These are phyloP conservation scores for Debaryomyces udenii DNA, from an alignment of 1,139 yeast genomes.

Conservation along the genomic window DNA sequence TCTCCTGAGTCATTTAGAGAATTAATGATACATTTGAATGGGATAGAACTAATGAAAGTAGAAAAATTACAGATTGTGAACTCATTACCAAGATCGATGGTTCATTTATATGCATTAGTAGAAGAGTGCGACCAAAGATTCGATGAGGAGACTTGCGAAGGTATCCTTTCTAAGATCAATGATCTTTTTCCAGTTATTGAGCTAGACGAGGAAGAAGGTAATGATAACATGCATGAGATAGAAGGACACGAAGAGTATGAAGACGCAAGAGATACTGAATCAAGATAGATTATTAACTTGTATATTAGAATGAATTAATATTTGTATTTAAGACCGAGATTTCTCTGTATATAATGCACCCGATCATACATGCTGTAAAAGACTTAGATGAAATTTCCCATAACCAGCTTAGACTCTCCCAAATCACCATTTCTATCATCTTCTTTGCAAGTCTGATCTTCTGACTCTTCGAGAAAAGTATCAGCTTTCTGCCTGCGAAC, in stretches of 20 bases:
- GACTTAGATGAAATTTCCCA: conserved; percentile 30
- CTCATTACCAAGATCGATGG: conserved; percentile 76
- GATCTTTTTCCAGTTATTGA: conserved; percentile 50
- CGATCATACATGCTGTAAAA: no score
- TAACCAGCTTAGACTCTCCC: conserved; percentile 21
- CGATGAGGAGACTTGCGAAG: conserved; percentile 60
- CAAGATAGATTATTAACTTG: conserved; percentile 5
- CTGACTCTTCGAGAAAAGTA: conserved; percentile 3
- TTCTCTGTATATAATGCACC: no score
- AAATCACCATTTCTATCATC: conserved; percentile 20
- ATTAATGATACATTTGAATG: conserved; percentile 55
- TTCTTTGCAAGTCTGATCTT: conserved; percentile 10
- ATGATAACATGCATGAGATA: not conserved
- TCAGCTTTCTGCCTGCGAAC: conserved; percentile 12
- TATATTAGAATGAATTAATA: conserved; percentile 10
- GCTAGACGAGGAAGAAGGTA: conserved; percentile 29
- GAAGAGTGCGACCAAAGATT: conserved; percentile 93
- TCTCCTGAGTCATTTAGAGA: conserved; percentile 51
- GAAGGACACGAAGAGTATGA: conserved; percentile 16
- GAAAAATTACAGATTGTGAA: conserved; percentile 86
- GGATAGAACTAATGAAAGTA: conserved; percentile 69
- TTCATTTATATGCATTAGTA: conserved; percentile 73
- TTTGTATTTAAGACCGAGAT: not conserved
- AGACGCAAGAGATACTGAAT: conserved; percentile 9
- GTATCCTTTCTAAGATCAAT: conserved; percentile 53